phyloP scores from a whole-genome alignment of 2,329 filamentous ascomycete genomes.

The Orbilia brochopaga region DNA sequence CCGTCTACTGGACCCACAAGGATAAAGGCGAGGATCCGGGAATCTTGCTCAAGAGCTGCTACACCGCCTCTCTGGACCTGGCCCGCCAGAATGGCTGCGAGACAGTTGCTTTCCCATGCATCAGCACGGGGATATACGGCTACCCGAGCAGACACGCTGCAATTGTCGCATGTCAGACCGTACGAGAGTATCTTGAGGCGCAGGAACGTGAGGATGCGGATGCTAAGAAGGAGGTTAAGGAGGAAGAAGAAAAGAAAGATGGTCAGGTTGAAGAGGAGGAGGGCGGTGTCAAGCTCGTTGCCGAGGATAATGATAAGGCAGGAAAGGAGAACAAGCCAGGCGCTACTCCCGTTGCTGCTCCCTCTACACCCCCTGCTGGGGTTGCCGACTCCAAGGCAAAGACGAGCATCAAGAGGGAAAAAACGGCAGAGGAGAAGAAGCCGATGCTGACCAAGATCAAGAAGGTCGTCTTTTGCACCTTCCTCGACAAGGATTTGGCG shows the following conservation, averaged over 20 bases:
- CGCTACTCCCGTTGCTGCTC: too few relatives aligned
- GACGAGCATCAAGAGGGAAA: conserved; percentile 50
- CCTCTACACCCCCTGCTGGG: background rate
- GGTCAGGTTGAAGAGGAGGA: conserved; percentile 5
- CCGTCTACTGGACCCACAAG: conserved; percentile 66
- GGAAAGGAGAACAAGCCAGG: background rate
- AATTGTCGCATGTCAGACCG: conserved; percentile 68
- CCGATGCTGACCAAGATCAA: conserved; percentile 63
- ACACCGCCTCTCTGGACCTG: conserved; percentile 73
- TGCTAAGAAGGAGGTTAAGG: conserved; percentile 57
- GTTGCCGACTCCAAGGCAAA: background rate
- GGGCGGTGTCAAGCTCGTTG: conserved; percentile 1
- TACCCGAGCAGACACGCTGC: conserved; percentile 80
- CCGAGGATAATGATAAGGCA: background rate
- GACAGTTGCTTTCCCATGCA: conserved; percentile 79
- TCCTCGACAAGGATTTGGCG: conserved; percentile 75
- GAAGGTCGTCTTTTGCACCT: conserved; percentile 83
- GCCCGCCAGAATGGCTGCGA: conserved; percentile 71
- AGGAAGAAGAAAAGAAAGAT: conserved; percentile 35
- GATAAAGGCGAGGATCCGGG: conserved; percentile 57
- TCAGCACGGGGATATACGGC: conserved; percentile 89
- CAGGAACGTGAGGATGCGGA: conserved; percentile 55
- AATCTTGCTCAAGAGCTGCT: conserved; percentile 68
- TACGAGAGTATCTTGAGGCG: conserved; percentile 63
- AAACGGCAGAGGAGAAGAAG: conserved; percentile 45